Evolutionary conservation across 2,329 filamentous ascomycete species (phyloP).

Genomic region (Fusarium neocosmosporiellum): DNA sequence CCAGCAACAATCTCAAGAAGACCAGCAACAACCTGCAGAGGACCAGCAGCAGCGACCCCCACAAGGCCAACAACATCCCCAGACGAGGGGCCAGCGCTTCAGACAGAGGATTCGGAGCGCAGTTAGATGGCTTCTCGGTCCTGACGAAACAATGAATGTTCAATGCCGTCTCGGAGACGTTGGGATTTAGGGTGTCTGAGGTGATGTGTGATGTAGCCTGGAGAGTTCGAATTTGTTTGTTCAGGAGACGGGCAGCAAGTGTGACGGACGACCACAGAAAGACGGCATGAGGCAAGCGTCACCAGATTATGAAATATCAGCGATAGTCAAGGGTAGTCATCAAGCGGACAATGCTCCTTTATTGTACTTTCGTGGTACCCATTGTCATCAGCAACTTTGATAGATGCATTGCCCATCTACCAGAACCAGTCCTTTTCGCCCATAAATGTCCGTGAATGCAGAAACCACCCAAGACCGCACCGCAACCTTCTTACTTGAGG

Average conservation of each 20-base stretch:
- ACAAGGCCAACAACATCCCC: background rate
- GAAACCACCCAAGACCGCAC: conserved; percentile 62
- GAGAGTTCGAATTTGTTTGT: background rate
- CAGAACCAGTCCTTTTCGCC: conserved; percentile 69
- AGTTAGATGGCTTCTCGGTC: background rate
- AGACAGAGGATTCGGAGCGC: background rate
- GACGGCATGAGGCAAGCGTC: conserved; percentile 7
- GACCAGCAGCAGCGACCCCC: background rate
- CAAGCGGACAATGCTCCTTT: conserved; percentile 54
- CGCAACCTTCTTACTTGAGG: conserved; percentile 87
- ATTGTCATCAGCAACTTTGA: conserved; percentile 59
- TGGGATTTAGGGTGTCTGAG: background rate
- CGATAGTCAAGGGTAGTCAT: conserved; percentile 40
- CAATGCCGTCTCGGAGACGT: background rate
- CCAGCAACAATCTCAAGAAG: background rate
- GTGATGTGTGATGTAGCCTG: background rate
- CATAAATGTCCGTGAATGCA: conserved; percentile 67
- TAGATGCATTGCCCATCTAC: conserved; percentile 59
- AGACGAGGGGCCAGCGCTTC: background rate
- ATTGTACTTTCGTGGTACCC: conserved; percentile 58
- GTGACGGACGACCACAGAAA: background rate
- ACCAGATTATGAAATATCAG: conserved; percentile 19
- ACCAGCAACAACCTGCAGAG: background rate
- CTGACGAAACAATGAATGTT: background rate
- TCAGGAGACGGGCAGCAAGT: background rate